Conservation (phyloP, 1,284 basidiomycete genomes). For the Boletellus deceptivus region DNA sequence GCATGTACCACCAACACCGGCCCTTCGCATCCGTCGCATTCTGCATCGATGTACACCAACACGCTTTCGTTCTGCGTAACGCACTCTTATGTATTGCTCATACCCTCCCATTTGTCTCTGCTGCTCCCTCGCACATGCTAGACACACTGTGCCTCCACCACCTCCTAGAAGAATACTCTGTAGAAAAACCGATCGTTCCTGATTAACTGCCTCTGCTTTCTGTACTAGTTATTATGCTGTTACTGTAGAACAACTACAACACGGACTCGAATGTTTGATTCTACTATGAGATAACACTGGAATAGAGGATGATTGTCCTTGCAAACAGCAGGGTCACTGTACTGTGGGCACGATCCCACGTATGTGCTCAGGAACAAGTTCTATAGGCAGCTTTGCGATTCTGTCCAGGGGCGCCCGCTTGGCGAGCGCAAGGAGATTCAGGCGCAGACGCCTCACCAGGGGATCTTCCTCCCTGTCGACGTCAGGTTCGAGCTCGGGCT, state of each 20-base stretch:
- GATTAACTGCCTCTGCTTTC: not conserved
- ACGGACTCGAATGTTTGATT: not conserved
- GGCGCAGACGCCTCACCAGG: conserved; percentile 51
- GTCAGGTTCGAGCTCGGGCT: not conserved
- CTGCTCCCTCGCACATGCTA: not conserved
- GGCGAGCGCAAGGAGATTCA: conserved; percentile 69
- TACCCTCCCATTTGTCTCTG: not conserved
- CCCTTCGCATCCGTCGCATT: not conserved
- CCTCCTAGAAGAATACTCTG: not conserved
- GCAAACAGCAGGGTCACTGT: not conserved
- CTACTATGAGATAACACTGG: not conserved
- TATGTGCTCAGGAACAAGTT: conserved; percentile 65
- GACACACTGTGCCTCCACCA: not conserved
- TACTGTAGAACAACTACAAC: conserved; percentile 2
- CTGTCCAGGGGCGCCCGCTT: conserved; percentile 72
- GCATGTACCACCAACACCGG: not conserved
- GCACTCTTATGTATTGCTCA: conserved; percentile 14
- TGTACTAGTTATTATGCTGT: not conserved
- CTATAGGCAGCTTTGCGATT: conserved; percentile 61
- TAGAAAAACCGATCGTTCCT: not conserved
- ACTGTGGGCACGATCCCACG: conserved; percentile 55
- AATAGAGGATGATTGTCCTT: not conserved
- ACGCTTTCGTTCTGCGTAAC: not conserved
- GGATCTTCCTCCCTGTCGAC: conserved; percentile 42
- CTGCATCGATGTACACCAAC: not conserved